These are phyloP conservation scores for Cyclotella baltica DNA, from an alignment of 108 stramenopile genomes.

Conservation along the genomic window DNA sequence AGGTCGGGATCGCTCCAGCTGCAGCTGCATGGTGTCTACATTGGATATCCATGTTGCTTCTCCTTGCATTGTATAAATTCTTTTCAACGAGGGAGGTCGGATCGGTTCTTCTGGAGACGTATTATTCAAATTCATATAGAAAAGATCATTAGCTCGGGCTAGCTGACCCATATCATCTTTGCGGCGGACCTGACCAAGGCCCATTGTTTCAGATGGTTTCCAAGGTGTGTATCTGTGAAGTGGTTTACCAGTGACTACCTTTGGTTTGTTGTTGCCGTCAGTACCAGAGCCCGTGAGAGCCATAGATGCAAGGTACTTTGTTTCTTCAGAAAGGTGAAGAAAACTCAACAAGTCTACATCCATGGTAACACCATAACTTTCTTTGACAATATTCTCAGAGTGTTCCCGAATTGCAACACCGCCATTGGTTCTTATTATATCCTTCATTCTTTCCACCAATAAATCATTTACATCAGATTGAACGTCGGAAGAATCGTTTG, in stretches of 20 bases:
- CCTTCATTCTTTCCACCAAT: conserved; percentile 66
- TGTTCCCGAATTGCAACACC: conserved; percentile 63
- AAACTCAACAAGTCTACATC: conserved; percentile 58
- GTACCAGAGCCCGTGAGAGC: conserved; percentile 48
- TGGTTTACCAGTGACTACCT: conserved; percentile 38
- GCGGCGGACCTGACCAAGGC: conserved; percentile 64
- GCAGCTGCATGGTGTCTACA: conserved; percentile 39
- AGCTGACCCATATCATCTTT: conserved; percentile 62
- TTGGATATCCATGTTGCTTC: neutral
- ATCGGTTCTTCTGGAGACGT: conserved; percentile 11
- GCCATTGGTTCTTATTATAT: conserved; percentile 70
- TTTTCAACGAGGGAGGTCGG: conserved; percentile 52
- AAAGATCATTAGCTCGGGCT: conserved; percentile 77
- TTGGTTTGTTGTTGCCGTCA: conserved; percentile 8
- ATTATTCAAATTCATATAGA: conserved; percentile 45
- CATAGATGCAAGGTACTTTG: conserved; percentile 62
- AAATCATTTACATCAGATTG: conserved; percentile 52
- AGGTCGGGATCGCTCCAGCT: conserved; percentile 76
- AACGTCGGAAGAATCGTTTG: conserved; percentile 35
- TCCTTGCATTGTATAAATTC: conserved; percentile 54
- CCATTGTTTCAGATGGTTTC: conserved; percentile 55
- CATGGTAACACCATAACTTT: conserved; percentile 31
- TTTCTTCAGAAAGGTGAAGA: conserved; percentile 68
- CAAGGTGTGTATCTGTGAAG: conserved; percentile 79
- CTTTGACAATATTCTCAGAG: conserved; percentile 44